Evolutionary conservation across 2,329 filamentous ascomycete genomes (phyloP), one percentile per base, ranked within the genome.

Genomic region (Capronia americana): DNA sequence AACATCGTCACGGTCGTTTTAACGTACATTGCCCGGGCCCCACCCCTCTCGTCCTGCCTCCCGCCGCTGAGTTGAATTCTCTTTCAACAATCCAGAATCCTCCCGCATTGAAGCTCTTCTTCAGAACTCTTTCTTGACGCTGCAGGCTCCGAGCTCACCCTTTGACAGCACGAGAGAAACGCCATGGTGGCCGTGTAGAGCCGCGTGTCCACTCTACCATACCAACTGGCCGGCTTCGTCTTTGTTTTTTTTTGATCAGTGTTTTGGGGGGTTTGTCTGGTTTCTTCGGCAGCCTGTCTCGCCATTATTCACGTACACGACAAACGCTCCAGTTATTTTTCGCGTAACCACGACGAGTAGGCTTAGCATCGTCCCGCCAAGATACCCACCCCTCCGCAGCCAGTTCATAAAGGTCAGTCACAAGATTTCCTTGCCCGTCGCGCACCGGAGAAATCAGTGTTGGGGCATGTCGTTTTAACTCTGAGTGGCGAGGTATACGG

Each of bases 211-310:
- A 3, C 11, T 44, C 17, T 55, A 61, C 60, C 50, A 53, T 64
- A 41, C 46, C 59, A 46, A 57, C 64, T 67, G 69, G 69, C 66
- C 66, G 69, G 69, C 69, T 54, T 65, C 53, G 67, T 71, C 69
- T 67, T 69, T 69, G 64, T 63, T 68, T 64, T 70, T 70, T 64
- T 68, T 63, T 67, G 48, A 62, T 66, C 56, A 26, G n/a, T 68
- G 58, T 68, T 61, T 30, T 30, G 58, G 44, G 56, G 63, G 61
- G 30, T 60, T 54, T 14, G 51, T 64, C 61, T 56, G 41, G 61
- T 54, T 38, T 28, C 30, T 61, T 24, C 32, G 53, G 57, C 10
- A 20, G 32, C 24, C 53, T 50, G 61, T 26, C 46, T 59, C 41
- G 41, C 23, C 17, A 30, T 32, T 30, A 1, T 51, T 26, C 11